phyloP scores from a whole-genome alignment of 768 basidiomycete species.

The Boletus barrowsii region DNA sequence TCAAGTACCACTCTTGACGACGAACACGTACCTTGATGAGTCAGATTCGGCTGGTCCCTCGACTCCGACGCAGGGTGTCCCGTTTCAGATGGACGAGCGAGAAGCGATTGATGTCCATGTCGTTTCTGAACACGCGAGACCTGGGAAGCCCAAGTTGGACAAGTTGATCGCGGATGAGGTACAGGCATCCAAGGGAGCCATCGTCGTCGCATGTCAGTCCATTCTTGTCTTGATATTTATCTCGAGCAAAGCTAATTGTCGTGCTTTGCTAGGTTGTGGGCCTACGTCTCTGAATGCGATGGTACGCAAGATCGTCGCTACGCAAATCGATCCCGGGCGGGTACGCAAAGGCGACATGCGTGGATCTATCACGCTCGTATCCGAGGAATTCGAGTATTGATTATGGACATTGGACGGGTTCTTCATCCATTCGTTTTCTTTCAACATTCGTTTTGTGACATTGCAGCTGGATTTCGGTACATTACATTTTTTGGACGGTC shows the following conservation, averaged over 20 bases:
- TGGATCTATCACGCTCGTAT: slow-evolving; percentile 57
- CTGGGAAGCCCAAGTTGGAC: slow-evolving; percentile 65
- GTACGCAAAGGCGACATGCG: slow-evolving; percentile 54
- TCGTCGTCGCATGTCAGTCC: slow-evolving; percentile 69
- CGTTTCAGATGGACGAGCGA: slow-evolving; percentile 49
- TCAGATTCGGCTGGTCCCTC: neutral
- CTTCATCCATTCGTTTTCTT: neutral
- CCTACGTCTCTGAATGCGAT: slow-evolving; percentile 66
- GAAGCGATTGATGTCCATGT: slow-evolving; percentile 59
- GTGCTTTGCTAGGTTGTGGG: slow-evolving; percentile 56
- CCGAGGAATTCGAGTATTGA: slow-evolving; percentile 68
- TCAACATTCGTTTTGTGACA: slow-evolving; percentile 7
- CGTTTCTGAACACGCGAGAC: slow-evolving; percentile 60
- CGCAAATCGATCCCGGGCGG: slow-evolving; percentile 54
- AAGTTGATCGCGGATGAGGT: slow-evolving; percentile 66
- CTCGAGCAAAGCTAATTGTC: neutral
- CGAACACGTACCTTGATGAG: neutral
- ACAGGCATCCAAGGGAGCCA: slow-evolving; percentile 46
- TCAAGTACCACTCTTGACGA: neutral
- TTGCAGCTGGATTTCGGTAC: neutral
- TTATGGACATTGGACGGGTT: neutral
- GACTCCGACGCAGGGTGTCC: neutral
- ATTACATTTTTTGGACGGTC: too few species aligned
- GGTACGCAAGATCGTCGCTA: slow-evolving; percentile 61
- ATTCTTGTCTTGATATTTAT: neutral